Base-by-base conservation (phyloP, 179 eudicot genomes). In the Beta lomatogona region DNA sequence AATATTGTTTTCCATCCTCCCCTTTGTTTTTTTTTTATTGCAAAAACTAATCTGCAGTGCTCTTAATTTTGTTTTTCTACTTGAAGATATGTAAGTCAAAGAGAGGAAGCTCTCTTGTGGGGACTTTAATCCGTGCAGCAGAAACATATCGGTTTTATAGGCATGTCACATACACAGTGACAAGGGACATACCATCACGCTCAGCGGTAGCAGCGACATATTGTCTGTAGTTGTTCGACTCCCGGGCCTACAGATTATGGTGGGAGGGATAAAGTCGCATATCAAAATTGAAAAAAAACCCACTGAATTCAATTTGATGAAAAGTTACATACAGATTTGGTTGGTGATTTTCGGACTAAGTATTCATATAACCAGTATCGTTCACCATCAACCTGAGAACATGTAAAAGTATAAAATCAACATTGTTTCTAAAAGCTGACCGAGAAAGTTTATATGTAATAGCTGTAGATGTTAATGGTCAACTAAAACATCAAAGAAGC, bases 311-410 rank as follows among this genome's bases (percentile, higher is more conserved):
- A 77, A 50, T 53, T 25, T 65, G 52, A 79, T 36, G 67, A 65
- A 81, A 67, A 72, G 78, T 72, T 65, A 77, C 75, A 84, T 87
- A 96, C 98, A 74, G 87, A 75, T 87, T 90, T 87, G 25, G 97
- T 94, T 11, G 99, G 97, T 77, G 99, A 96, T 81, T 96, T 96
- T 64, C 99, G 95, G 65, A 96, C 91, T 28, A 96, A 89, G 89
- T 96, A 96, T 69, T 96, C 99, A 69, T 92, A 96, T 80, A 88
- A 89, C 99, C 99, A 96, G 83, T 96, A 96, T 44, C 84, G 91
- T 80, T 92, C 92, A 52, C 97, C 96, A 85, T 94, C 96, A 83
- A 96, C 79, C 99, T 96, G 86, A 80, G 61, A 44, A 83, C 75
- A 72, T 1, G 41, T 36, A 73, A 79, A 65, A 50, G 70, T 73